Evolutionary conservation across 2,329 filamentous ascomycete genomes (phyloP).

Genomic region (Paracorniculantispora psalliotae): DNA sequence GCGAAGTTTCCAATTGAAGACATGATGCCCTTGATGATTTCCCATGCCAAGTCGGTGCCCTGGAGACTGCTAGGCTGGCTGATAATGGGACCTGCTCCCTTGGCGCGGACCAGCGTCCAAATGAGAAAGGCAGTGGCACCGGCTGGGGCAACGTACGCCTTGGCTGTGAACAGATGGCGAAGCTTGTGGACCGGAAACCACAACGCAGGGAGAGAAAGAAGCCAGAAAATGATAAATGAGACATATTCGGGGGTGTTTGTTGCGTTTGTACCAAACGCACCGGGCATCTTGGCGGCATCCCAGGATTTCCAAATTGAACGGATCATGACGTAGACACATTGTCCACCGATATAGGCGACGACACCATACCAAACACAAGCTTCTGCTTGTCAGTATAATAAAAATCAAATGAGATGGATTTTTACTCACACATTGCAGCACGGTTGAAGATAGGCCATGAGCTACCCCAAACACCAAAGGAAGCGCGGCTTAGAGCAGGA

Average conservation of each 20-base stretch:
- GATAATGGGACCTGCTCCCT: slow-evolving; percentile 79
- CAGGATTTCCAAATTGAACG: slow-evolving; percentile 72
- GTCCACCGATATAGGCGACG: slow-evolving; percentile 77
- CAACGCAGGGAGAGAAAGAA: slow-evolving; percentile 72
- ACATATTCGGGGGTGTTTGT: slow-evolving; percentile 71
- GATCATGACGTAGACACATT: slow-evolving; percentile 87
- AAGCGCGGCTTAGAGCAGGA: slow-evolving; percentile 70
- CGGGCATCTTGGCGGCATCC: slow-evolving; percentile 56
- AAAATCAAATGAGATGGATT: not conserved
- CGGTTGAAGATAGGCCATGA: slow-evolving; percentile 87
- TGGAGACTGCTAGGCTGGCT: slow-evolving; percentile 57
- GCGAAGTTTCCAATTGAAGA: slow-evolving; percentile 86
- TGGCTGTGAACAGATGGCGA: slow-evolving; percentile 85
- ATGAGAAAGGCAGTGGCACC: slow-evolving; percentile 84
- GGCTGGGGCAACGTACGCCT: slow-evolving; percentile 75
- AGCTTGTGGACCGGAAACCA: slow-evolving; percentile 89
- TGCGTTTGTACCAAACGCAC: slow-evolving; percentile 62
- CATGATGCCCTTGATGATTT: slow-evolving; percentile 82
- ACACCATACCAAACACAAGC: slow-evolving; percentile 86
- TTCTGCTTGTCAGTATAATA: slow-evolving; percentile 16
- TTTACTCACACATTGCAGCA: slow-evolving; percentile 61
- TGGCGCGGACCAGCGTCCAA: slow-evolving; percentile 77
- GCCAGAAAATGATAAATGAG: slow-evolving; percentile 85
- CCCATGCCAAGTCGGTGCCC: slow-evolving; percentile 72
- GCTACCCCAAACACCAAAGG: slow-evolving; percentile 84